Conservation (phyloP, 441 rosid genomes). For the Lepidium campestre region DNA sequence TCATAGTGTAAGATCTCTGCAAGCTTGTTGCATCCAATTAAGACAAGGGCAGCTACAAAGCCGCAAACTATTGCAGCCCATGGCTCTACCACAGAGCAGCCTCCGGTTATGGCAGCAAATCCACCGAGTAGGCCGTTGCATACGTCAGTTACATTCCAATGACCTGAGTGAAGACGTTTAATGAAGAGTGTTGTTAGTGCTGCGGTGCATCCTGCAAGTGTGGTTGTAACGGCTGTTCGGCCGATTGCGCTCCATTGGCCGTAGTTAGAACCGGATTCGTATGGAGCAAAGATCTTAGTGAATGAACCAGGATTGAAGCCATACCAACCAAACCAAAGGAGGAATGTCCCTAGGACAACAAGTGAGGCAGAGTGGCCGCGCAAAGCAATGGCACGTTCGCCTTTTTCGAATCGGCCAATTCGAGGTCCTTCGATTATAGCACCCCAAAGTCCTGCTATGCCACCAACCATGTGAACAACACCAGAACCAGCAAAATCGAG, state of each 20-base stretch:
- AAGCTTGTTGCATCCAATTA: slow-evolving; percentile 57
- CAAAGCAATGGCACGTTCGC: slow-evolving; percentile 33
- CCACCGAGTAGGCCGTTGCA: slow-evolving; percentile 82
- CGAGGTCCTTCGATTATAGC: slow-evolving; percentile 78
- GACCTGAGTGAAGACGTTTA: slow-evolving; percentile 58
- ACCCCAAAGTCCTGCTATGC: slow-evolving; percentile 51
- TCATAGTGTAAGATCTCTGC: slow-evolving; percentile 52
- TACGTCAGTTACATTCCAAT: slow-evolving; percentile 82
- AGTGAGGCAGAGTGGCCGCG: slow-evolving; percentile 84
- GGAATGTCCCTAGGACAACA: slow-evolving; percentile 77
- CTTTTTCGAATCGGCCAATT: slow-evolving; percentile 55
- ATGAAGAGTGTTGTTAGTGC: slow-evolving; percentile 75
- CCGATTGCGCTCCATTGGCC: slow-evolving; percentile 88
- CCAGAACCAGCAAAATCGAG: slow-evolving; percentile 54
- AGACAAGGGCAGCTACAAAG: slow-evolving; percentile 52
- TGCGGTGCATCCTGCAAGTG: slow-evolving; percentile 70
- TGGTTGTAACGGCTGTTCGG: slow-evolving; percentile 79
- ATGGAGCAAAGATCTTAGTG: slow-evolving; percentile 38
- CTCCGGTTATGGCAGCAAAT: slow-evolving; percentile 71
- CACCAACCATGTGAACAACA: slow-evolving; percentile 52
- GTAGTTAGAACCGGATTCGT: slow-evolving; percentile 34
- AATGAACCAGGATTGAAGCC: slow-evolving; percentile 84
- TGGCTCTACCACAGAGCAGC: slow-evolving; percentile 86
- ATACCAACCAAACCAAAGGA: slow-evolving; percentile 92
- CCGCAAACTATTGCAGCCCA: slow-evolving; percentile 86